Evolutionary conservation across 78 protist genomes (phyloP).

Genomic region (Dictyostelium capitatum): DNA sequence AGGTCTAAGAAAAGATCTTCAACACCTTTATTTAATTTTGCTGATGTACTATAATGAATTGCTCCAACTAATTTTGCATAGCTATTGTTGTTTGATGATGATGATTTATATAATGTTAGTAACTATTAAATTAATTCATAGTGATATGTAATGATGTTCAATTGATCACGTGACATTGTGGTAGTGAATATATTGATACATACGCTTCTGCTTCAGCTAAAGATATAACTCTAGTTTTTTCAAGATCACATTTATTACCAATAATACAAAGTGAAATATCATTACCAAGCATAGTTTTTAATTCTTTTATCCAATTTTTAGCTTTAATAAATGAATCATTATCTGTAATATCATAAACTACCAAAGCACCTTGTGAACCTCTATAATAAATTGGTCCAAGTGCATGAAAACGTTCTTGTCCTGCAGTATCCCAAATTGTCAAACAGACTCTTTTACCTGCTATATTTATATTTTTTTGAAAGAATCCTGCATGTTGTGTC

Average conservation of each 20-base stretch:
- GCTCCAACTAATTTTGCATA: constrained; percentile 92
- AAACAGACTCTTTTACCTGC: constrained; percentile 89
- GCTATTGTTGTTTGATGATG: background rate
- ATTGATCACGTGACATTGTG: background rate
- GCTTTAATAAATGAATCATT: constrained; percentile 89
- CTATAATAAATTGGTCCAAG: constrained; percentile 97
- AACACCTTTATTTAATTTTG: constrained; percentile 89
- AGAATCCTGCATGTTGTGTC: constrained; percentile 92
- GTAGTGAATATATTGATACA: background rate
- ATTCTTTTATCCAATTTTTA: constrained; percentile 95
- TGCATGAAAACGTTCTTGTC: constrained; percentile 91
- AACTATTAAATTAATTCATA: background rate
- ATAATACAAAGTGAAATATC: constrained; percentile 89
- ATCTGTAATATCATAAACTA: constrained; percentile 97
- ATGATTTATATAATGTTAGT: background rate
- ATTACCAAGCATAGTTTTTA: constrained; percentile 91
- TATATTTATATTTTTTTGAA: constrained; percentile 78
- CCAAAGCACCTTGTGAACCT: constrained; percentile 95
- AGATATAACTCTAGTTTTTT: constrained; percentile 80
- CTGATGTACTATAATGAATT: constrained; percentile 90
- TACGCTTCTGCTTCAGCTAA: constrained; percentile 82
- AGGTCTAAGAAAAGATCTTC: constrained; percentile 89
- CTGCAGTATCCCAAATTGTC: constrained; percentile 93
- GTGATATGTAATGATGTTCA: background rate
- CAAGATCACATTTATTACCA: constrained; percentile 94